Base-by-base conservation (phyloP, 2,329 filamentous ascomycete genomes). In the Fusarium sp. region DNA sequence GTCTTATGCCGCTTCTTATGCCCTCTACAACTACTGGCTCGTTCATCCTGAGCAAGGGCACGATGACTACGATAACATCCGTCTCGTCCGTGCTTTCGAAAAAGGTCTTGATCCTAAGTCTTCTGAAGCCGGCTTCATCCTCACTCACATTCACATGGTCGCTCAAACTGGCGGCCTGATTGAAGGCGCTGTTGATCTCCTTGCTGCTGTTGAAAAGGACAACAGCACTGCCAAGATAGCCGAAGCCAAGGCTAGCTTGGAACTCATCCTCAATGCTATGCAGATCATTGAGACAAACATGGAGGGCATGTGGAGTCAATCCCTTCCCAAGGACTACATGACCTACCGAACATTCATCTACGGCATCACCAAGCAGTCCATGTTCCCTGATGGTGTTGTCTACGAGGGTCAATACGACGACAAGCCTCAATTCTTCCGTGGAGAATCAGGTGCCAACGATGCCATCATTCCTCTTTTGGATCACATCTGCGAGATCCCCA, bases 321-420 rank as follows among this genome's bases (percentile, higher is more conserved):
- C 93, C 62, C 93, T 93, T 76, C 95, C 95, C 5, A 87, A 88
- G 22, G 90, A 94, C 74, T 98, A 98, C 84, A 94, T 93, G 65
- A 92, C 89, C 75, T 98, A 97, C 89, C 92, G 95, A 44, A 97
- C 95, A 15, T 98, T 98, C 85, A 98, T 98, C 84, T 97, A 97
- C 79, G 95, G 95, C 76, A 97, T 98, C 82, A 97, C 94, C 3
- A 92, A 90, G 52, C 95, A 98, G 83, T 92, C 90, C 77, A 97
- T 98, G 94, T 98, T 98, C 82, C 95, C 95, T 13, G 86, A 95
- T 71, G 95, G 95, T 13, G 95, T 98, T 12, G 83, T 97, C 50
- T 98, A 98, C 80, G 92, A 97, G 80, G 94, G 94, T 13, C 89
- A 95, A 68, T 91, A 91, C 72, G 90, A 92, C 66, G 81, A 82